Percentiles rank a stretch among this genome's conserved stretches.
Evolutionary conservation across 2,329 filamentous ascomycete species (phyloP).

Genomic region (Pseudocercospora eumusae): DNA sequence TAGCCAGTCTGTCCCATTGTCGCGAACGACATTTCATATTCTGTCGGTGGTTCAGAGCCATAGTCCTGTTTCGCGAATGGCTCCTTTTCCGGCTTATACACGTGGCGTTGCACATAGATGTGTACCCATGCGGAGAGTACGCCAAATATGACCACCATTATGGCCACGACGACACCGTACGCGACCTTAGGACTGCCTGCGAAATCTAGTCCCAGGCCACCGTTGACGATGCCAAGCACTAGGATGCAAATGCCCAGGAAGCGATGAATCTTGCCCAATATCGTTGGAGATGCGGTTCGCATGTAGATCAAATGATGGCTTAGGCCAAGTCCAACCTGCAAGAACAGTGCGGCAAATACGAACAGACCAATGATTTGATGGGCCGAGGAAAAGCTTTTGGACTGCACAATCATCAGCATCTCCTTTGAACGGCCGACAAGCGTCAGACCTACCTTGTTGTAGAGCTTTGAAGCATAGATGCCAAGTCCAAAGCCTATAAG

Average conservation of each 20-base stretch:
- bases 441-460: conserved; percentile 42
- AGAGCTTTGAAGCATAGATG: conserved; percentile 45
- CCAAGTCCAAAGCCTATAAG: conserved; percentile 45
- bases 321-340: conserved; percentile 45
- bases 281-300: conserved; percentile 39
- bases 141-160: conserved; percentile 28
- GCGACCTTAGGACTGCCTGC: conserved; percentile 47
- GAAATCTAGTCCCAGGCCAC: conserved; percentile 61
- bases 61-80: conserved; percentile 16
- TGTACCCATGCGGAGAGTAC: conserved; percentile 19
- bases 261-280: conserved; percentile 56
- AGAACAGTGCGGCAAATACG: conserved; percentile 38
- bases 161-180: conserved; percentile 28
- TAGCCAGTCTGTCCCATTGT: conserved; percentile 21
- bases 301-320: conserved; percentile 44
- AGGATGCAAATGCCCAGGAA: conserved; percentile 60
- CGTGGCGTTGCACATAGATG: conserved; percentile 21
- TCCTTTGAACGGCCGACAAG: neutral
- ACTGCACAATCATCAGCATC: conserved; percentile 35
- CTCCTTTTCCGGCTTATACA: conserved; percentile 30
- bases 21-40: conserved; percentile 30
- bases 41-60: conserved; percentile 18
- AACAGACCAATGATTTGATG: conserved; percentile 54
- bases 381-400: conserved; percentile 45
- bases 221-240: conserved; percentile 57